Base-by-base conservation (phyloP, 768 basidiomycete species). In the Russula earlei region DNA sequence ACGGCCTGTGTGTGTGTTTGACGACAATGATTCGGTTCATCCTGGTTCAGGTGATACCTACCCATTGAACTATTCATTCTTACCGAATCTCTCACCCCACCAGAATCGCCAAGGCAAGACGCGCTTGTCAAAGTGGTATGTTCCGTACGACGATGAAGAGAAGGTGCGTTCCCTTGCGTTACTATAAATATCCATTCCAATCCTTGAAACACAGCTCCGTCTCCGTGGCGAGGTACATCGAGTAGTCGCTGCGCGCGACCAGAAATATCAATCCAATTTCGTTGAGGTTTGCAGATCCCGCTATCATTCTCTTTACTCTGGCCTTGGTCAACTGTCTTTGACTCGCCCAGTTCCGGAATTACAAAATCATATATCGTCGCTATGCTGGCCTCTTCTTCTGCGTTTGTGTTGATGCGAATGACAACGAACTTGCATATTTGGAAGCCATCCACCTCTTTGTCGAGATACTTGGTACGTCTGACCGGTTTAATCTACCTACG, bases 1-100 rank as follows among this genome's bases (percentile, higher is more conserved):
- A n/a, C n/a, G n/a, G n/a, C n/a, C n/a, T n/a, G n/a, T n/a, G n/a
- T n/a, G n/a, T n/a, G n/a, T n/a, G n/a, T n/a, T n/a, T n/a, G n/a
- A n/a, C n/a, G n/a, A n/a, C n/a, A n/a, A n/a, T 98, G 94, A 96
- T 97, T 72, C 83, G 91, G 62, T 98, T 98, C 72, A 96, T 98
- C 68, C 81, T 98, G 49, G 94, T 98, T 15, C 93, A 97, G 80
- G 94, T 87, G 38, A 68, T 74, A 51, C 4, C 12, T 27, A 6
- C n/a, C 12, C 24, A 12, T 12, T 29, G 8, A 17, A n/a, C 0
- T 46, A 31, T 29, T 50, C 22, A 43, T 19, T 4, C n/a, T 41
- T n/a, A 29, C 33, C 17, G 29, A 43, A 33, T 20, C 36, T 19
- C 43, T 60, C 14, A 55, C 31, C 42, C 58, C n/a, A n/a, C 4